Base-by-base conservation (phyloP, 768 basidiomycete genomes). In the Leucogyrophana mollusca region DNA sequence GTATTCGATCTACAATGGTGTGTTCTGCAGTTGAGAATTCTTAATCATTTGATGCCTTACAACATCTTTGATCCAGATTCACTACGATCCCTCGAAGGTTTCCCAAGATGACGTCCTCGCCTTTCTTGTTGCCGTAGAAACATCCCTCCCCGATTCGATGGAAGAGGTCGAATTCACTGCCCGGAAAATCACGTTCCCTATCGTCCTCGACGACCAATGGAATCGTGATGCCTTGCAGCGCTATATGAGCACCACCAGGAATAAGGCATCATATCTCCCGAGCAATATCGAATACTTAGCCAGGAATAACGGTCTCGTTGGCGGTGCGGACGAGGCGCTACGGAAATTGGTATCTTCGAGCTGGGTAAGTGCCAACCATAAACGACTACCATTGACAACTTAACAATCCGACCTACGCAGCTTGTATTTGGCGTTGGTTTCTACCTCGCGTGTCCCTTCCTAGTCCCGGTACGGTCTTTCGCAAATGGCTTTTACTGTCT, bases 271-370 rank as follows among this genome's bases (percentile, higher is more conserved):
- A 1, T 88, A 87, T 59, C 65, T 88, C 0, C 85, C 84, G 0
- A 81, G 78, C 57, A 87, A 88, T 52, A 65, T 85, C 27, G 78
- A 83, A 32, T 86, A 86, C 54, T 71, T 87, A 2, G 82, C 82
- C 1, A 67, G 65, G 32, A 84, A 83, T 35, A 85, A 84, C 52
- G 82, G 82, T 0, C 62, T 85, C 9, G 52, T 64, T 11, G 69
- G 68, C 24, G 71, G 70, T 4, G 52, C 69, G 2, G 58, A 61
- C 14, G 79, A 78, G 27, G 74, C 72, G 0, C 51, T 80, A 40
- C 58, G 66, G 17, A 68, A 77, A 46, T 59, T 85, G 8, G 61
- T 77, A 8, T 66, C 59, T 13, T 77, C 77, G 4, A 73, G 74
- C 52, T 82, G 74, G 72, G 81, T 82, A 49, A 10, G 64, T 51